These are phyloP conservation scores for Dendryphion nanum DNA, from an alignment of 2,329 filamentous ascomycete species.

Conservation along the genomic window DNA sequence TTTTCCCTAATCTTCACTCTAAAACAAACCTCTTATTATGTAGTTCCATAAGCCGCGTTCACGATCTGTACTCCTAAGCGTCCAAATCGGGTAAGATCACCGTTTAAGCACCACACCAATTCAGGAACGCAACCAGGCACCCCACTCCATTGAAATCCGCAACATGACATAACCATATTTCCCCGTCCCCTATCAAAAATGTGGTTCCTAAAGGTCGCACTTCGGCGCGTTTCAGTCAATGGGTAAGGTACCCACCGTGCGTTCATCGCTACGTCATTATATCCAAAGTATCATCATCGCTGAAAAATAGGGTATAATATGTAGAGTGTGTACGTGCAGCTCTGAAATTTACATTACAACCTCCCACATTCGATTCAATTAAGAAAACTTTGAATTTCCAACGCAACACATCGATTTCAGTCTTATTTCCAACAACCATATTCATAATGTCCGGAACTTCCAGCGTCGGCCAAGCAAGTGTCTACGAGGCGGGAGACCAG, in stretches of 20 bases:
- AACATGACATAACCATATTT: too few relatives aligned
- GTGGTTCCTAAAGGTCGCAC: too few relatives aligned
- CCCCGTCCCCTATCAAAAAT: too few relatives aligned
- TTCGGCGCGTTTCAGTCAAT: too few relatives aligned
- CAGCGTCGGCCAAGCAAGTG: slow-evolving; percentile 62
- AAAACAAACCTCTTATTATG: too few relatives aligned
- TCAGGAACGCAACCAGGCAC: too few relatives aligned
- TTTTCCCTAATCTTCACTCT: too few relatives aligned
- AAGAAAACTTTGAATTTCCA: background rate
- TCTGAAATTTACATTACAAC: background rate
- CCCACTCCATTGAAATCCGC: too few relatives aligned
- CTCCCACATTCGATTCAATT: background rate
- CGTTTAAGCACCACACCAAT: too few relatives aligned
- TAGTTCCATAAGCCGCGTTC: too few relatives aligned
- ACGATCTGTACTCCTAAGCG: too few relatives aligned
- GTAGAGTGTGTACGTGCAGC: background rate
- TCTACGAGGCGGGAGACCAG: slow-evolving; percentile 80
- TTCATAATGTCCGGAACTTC: slow-evolving; percentile 55
- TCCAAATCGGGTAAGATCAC: too few relatives aligned
- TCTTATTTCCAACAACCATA: background rate
- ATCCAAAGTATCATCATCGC: background rate
- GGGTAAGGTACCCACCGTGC: slow-evolving; percentile 8
- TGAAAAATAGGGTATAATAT: background rate
- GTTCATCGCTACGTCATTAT: slow-evolving; percentile 11
- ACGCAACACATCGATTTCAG: slow-evolving; percentile 1